Percentiles rank a stretch among this genome's conserved stretches.
phyloP scores from a whole-genome alignment of 2,329 filamentous ascomycete genomes.

The Pseudogymnoascus sp. region DNA sequence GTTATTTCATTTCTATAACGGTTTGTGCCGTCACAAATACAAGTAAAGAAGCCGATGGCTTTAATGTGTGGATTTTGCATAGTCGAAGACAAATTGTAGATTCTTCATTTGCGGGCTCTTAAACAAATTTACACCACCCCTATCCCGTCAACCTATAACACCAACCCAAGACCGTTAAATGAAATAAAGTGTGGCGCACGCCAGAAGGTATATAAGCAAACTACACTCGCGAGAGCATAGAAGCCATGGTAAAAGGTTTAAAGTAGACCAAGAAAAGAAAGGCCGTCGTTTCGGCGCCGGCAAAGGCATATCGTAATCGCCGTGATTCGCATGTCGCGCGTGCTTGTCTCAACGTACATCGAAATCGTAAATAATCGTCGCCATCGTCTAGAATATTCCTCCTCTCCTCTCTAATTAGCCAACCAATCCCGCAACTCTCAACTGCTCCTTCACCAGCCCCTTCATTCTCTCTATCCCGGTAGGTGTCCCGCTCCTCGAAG shows the following conservation, averaged over 20 bases:
- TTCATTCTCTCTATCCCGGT: conserved; percentile 9
- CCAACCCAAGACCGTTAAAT: conserved; percentile 6
- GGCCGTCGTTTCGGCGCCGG: not conserved
- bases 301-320: conserved; percentile 6
- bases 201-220: conserved; percentile 11
- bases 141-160: not conserved
- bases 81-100: not conserved
- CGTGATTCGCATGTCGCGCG: conserved; percentile 2
- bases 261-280: conserved; percentile 7
- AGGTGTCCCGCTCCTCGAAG: not conserved
- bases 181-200: not conserved
- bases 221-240: not conserved
- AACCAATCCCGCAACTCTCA: not conserved
- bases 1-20: not conserved
- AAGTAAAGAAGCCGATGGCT: not conserved
- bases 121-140: not conserved
- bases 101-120: not conserved
- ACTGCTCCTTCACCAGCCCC: not conserved
- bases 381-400: conserved; percentile 1
- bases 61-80: not conserved
- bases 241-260: conserved; percentile 6
- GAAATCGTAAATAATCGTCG: conserved; percentile 11
- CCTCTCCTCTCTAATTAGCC: conserved; percentile 7
- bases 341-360: not conserved
- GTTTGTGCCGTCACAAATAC: not conserved